Evolutionary conservation across 2,329 filamentous ascomycete genomes (phyloP).

Genomic region (Trichoderma koningiopsis): DNA sequence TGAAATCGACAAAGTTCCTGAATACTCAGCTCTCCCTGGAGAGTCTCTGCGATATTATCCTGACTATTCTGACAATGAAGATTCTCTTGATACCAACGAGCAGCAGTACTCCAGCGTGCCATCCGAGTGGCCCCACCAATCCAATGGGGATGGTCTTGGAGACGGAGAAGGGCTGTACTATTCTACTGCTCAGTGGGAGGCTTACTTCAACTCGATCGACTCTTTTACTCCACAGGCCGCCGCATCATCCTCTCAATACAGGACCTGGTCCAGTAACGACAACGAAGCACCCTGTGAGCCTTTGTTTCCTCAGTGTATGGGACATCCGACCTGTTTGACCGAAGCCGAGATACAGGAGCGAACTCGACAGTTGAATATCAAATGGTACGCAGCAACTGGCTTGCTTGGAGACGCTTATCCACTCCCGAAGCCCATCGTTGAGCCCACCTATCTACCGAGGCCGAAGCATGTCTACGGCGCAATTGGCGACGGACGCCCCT

Average conservation of each 20-base stretch:
- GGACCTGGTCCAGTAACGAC: neutral
- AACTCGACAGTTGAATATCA: slow-evolving; percentile 13
- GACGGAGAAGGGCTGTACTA: neutral
- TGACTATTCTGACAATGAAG: neutral
- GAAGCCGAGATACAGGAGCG: slow-evolving; percentile 31
- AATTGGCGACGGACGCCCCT: slow-evolving; percentile 17
- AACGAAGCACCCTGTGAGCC: neutral
- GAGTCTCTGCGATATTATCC: neutral
- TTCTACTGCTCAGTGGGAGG: neutral
- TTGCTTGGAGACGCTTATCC: neutral
- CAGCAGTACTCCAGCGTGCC: neutral
- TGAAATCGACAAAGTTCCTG: neutral
- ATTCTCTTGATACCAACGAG: neutral
- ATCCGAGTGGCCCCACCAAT: neutral
- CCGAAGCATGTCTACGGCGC: slow-evolving; percentile 8
- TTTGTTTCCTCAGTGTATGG: slow-evolving; percentile 16
- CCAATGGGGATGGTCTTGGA: neutral
- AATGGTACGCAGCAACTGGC: slow-evolving; percentile 26
- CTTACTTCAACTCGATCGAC: neutral
- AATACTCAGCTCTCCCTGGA: neutral
- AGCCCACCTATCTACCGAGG: slow-evolving; percentile 27
- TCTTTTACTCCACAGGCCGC: neutral
- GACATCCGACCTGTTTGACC: slow-evolving; percentile 30
- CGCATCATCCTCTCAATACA: neutral
- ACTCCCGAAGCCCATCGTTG: slow-evolving; percentile 38